phyloP scores from a whole-genome alignment of 2,329 filamentous ascomycete species.

The Graphilbum sp. region DNA sequence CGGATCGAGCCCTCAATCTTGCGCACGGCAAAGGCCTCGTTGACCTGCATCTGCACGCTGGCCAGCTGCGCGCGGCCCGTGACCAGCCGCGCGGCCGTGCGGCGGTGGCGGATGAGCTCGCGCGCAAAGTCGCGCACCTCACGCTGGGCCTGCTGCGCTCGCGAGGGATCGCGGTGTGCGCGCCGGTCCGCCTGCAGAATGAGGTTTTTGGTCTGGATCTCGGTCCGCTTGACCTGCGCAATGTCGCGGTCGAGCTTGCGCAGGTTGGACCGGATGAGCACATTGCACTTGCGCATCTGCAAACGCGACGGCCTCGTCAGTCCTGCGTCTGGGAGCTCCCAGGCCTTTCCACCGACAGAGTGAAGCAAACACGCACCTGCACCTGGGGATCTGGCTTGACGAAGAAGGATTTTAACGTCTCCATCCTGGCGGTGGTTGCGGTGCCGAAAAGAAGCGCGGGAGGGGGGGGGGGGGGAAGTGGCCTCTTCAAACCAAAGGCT shows the following conservation, averaged over 20 bases:
- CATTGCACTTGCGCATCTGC: conserved; percentile 90
- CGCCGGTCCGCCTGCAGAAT: conserved; percentile 74
- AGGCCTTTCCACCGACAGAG: too few species aligned
- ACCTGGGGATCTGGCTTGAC: conserved; percentile 84
- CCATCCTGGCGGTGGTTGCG: conserved; percentile 40
- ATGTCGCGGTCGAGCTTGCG: conserved; percentile 95
- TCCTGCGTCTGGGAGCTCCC: too few species aligned
- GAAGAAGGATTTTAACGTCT: conserved; percentile 72
- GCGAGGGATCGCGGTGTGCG: conserved; percentile 62
- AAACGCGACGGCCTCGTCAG: neutral
- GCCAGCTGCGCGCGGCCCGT: conserved; percentile 85
- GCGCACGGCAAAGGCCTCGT: conserved; percentile 85
- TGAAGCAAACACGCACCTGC: conserved; percentile 50
- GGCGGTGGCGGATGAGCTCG: conserved; percentile 71
- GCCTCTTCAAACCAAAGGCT: too few species aligned
- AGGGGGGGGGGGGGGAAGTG: too few species aligned
- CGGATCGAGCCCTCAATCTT: conserved; percentile 91
- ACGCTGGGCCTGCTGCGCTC: conserved; percentile 59
- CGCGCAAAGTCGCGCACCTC: conserved; percentile 80
- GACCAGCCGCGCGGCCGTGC: conserved; percentile 54
- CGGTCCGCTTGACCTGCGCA: conserved; percentile 56
- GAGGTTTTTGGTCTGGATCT: conserved; percentile 68
- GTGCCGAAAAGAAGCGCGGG: neutral
- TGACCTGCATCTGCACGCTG: conserved; percentile 93
- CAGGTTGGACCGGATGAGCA: conserved; percentile 73